Base-by-base conservation (phyloP, 1,284 basidiomycete genomes). In the Ceratobasidium sp. region DNA sequence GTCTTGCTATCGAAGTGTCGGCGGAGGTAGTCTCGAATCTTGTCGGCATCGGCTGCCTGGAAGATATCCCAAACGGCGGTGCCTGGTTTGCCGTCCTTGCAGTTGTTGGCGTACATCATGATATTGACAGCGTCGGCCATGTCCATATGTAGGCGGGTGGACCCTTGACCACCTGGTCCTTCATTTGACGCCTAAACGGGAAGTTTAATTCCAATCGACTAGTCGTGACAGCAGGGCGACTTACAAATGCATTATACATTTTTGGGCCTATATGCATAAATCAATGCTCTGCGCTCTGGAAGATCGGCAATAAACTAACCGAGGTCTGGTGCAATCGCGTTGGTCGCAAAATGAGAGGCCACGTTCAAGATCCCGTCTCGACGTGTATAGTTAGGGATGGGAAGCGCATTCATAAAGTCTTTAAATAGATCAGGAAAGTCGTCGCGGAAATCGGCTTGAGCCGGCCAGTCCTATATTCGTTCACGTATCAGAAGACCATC, bases 111-210 rank as follows among this genome's bases (percentile, higher is more conserved):
- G 79, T 89, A 89, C 9, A 93, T 86, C 92, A 98, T 94, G 76
- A 97, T 87, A 80, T 98, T 98, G 74, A 97, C 83, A 1, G 94
- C 95, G 78, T 98, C 96, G 0, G 96, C 94, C 86, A 97, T 94
- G 80, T 98, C 96, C 94, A 97, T 96, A 79, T 98, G 96, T 65
- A 98, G 80, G 58, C 94, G 85, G 2, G 96, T 98, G 28, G 92
- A 89, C 8, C 93, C 92, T 77, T 91, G 91, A 77, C 87, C 91
- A 6, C 89, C 90, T 23, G 83, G 79, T 14, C 81, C 80, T 75
- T 89, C 87, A 46, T 81, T 84, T 9, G 89, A 89, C 10, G 89
- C 87, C 84, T 91, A 85, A 0, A 90, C n/a, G 88, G 74, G 48
- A 8, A 91, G 0, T 91, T 59, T 36, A 58, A 28, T 9, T 10